These are phyloP conservation scores for Eimeria acervulina DNA, from an alignment of 169 alveolate species.

Conservation along the genomic window DNA sequence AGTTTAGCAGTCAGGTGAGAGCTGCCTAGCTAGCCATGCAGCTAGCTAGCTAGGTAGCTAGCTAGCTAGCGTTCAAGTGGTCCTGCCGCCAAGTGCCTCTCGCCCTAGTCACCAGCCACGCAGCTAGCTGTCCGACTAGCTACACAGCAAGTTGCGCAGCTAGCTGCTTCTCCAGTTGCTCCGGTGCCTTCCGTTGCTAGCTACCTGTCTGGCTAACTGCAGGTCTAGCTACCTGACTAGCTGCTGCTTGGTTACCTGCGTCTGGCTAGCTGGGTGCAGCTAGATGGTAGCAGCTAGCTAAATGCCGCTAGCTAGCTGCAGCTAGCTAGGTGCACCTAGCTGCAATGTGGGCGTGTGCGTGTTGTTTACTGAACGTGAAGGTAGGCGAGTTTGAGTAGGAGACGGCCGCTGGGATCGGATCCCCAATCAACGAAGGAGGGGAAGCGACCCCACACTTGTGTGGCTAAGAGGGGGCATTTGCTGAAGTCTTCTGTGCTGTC, in stretches of 20 bases:
- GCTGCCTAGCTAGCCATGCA: no score
- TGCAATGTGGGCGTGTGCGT: neutral
- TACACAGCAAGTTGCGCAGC: no score
- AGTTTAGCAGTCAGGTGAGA: no score
- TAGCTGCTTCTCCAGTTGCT: no score
- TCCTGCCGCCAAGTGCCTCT: no score
- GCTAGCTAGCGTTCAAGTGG: no score
- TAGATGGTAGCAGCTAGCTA: neutral
- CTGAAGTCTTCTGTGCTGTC: neutral
- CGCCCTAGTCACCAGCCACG: no score
- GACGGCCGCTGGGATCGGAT: conserved; percentile 25
- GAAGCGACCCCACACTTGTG: neutral
- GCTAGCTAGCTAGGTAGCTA: neutral
- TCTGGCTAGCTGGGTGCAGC: neutral
- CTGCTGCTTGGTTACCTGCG: no score
- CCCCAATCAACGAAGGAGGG: conserved; percentile 28
- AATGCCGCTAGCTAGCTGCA: neutral
- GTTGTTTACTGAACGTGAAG: neutral
- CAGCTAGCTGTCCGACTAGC: no score
- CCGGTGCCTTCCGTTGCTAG: no score
- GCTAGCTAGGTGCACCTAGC: neutral
- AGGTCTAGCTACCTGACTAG: no score
- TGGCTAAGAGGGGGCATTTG: neutral
- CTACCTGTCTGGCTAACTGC: no score
- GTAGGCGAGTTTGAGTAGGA: conserved; percentile 13